Evolutionary conservation across 371 early-diverging fungal species (phyloP).

Genomic region (Rhizopus arrhizus): DNA sequence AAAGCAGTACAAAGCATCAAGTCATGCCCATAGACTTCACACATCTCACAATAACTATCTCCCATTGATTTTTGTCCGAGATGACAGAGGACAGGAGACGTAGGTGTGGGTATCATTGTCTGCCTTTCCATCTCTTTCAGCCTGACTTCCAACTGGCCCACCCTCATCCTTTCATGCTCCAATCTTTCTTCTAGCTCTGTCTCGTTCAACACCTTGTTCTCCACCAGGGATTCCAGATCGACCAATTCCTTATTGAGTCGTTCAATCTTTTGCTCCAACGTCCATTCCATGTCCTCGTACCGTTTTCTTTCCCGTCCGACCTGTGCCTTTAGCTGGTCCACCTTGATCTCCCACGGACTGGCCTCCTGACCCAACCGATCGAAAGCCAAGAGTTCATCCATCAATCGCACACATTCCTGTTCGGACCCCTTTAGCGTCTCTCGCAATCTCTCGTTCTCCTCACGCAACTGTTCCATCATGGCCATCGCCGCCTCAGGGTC

Average conservation of each 20-base stretch:
- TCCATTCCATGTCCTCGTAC: constrained; percentile 52
- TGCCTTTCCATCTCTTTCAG: constrained; percentile 17
- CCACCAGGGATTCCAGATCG: constrained; percentile 69
- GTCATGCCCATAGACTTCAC: constrained; percentile 63
- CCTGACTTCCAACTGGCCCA: constrained; percentile 38
- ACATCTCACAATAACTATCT: constrained; percentile 59
- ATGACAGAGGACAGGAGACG: constrained; percentile 3
- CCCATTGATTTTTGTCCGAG: not conserved
- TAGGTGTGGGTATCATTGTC: constrained; percentile 11
- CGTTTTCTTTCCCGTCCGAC: constrained; percentile 51
- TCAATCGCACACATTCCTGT: constrained; percentile 69
- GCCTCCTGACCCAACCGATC: constrained; percentile 19
- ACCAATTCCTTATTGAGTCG: constrained; percentile 66
- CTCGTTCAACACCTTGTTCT: constrained; percentile 72
- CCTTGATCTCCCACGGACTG: constrained; percentile 15
- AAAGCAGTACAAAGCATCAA: constrained; percentile 56
- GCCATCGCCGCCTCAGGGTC: not conserved
- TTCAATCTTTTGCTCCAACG: constrained; percentile 58
- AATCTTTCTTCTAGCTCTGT: constrained; percentile 66
- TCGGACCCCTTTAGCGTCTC: constrained; percentile 66
- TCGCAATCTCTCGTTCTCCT: constrained; percentile 13
- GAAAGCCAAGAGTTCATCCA: constrained; percentile 61
- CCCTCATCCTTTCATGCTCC: constrained; percentile 46
- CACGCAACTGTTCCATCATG: constrained; percentile 3
- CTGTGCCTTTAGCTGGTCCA: constrained; percentile 53